Percentiles rank a stretch among this genome's conserved stretches.
Evolutionary conservation across 2,329 filamentous ascomycete species (phyloP).

Genomic region (Hymenotorrendiella dingleyae): DNA sequence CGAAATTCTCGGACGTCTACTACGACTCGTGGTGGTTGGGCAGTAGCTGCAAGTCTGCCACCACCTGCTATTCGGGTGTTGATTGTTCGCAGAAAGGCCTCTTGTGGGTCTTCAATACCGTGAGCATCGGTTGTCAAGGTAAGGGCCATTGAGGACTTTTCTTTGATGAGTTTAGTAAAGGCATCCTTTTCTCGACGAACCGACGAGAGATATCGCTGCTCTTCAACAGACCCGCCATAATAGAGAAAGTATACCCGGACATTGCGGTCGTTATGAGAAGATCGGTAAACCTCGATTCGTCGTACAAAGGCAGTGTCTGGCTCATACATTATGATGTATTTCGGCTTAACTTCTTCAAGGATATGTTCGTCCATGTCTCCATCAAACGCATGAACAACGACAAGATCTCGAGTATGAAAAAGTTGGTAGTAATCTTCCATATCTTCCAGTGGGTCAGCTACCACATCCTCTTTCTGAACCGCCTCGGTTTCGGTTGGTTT

Average conservation of each 20-base stretch:
- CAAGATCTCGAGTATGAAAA: constrained; percentile 83
- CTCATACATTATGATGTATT: constrained; percentile 98
- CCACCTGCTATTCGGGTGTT: constrained; percentile 96
- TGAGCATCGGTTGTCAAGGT: constrained; percentile 71
- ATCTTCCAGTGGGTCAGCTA: constrained; percentile 74
- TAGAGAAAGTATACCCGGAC: constrained; percentile 96
- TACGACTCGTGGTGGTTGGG: constrained; percentile 81
- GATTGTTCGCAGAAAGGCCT: constrained; percentile 86
- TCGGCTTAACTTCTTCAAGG: constrained; percentile 87
- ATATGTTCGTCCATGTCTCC: constrained; percentile 94
- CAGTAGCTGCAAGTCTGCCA: constrained; percentile 75
- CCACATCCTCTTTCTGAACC: constrained; percentile 68
- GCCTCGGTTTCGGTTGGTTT: constrained; percentile 73
- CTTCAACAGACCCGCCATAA: constrained; percentile 90
- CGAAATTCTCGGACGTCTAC: constrained; percentile 96
- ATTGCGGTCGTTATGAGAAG: constrained; percentile 82
- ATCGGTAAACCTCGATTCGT: constrained; percentile 90
- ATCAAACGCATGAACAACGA: constrained; percentile 89
- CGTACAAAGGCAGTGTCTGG: constrained; percentile 92
- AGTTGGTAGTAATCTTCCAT: constrained; percentile 91
- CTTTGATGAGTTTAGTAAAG: constrained; percentile 90
- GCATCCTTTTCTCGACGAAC: constrained; percentile 95
- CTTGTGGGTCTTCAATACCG: constrained; percentile 73
- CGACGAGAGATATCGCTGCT: constrained; percentile 83
- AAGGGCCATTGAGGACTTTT: constrained; percentile 87